These are phyloP conservation scores for Leccinellum luteum DNA, from an alignment of 768 basidiomycete genomes.

Conservation along the genomic window DNA sequence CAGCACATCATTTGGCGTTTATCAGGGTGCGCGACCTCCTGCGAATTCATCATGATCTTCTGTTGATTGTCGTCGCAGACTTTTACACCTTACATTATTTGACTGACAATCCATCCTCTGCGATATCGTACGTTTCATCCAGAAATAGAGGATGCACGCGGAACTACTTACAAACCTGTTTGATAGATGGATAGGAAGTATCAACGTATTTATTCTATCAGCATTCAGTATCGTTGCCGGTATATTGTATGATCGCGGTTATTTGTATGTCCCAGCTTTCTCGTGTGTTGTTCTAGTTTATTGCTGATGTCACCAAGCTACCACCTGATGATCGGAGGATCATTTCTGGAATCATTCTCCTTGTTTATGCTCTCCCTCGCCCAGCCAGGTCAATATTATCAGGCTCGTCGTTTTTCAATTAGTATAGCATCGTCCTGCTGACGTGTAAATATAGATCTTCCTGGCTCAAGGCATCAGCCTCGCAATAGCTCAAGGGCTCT, in stretches of 20 bases:
- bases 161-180: not conserved
- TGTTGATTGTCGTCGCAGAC: slow-evolving; percentile 6
- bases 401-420: slow-evolving; percentile 26
- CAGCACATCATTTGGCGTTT: slow-evolving; percentile 38
- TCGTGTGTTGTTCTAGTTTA: not conserved
- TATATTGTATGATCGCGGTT: slow-evolving; percentile 47
- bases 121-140: slow-evolving; percentile 31
- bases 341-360: not conserved
- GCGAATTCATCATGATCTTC: not conserved
- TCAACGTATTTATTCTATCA: slow-evolving; percentile 41
- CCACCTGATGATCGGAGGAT: slow-evolving; percentile 22
- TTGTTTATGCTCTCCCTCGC: not conserved
- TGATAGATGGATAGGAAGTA: slow-evolving; percentile 4
- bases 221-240: slow-evolving; percentile 40
- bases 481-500: slow-evolving; percentile 44
- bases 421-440: not conserved
- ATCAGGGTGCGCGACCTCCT: slow-evolving; percentile 31
- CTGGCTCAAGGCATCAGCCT: slow-evolving; percentile 45
- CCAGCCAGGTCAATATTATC: slow-evolving; percentile 32
- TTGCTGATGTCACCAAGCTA: slow-evolving; percentile 29
- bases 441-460: slow-evolving; percentile 36
- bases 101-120: slow-evolving; percentile 30
- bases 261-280: slow-evolving; percentile 34
- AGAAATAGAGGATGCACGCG: not conserved
- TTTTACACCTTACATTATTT: not conserved